Conservation (phyloP, 225 moss, liverwort and hornwort genomes). For the Rhytidiadelphus loreus region DNA sequence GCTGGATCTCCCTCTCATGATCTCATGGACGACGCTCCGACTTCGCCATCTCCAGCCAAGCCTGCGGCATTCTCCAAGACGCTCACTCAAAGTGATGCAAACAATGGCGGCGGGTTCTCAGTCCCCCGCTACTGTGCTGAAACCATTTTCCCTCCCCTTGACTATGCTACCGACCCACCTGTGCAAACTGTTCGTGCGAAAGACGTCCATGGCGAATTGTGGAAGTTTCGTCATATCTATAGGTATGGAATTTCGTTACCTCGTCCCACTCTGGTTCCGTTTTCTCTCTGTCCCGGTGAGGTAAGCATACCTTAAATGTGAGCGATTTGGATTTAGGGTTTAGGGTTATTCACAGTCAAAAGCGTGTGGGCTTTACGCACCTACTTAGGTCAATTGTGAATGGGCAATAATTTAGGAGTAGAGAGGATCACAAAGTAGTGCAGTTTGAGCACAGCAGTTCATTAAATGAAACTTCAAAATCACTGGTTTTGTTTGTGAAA, state of each 20-base stretch:
- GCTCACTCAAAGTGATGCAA: constrained; percentile 79
- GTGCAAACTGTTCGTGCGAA: constrained; percentile 77
- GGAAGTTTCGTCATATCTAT: constrained; percentile 87
- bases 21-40: constrained; percentile 5
- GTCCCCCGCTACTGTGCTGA: constrained; percentile 83
- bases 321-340: background rate
- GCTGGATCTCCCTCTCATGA: constrained; percentile 15
- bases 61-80: constrained; percentile 78
- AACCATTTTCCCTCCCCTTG: constrained; percentile 78
- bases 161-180: constrained; percentile 68
- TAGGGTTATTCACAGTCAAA: background rate
- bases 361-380: background rate
- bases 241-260: background rate
- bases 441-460: background rate
- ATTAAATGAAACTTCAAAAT: background rate
- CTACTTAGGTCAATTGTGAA: background rate
- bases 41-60: constrained; percentile 57
- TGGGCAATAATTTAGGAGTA: background rate
- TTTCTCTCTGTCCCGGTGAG: background rate
- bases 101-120: constrained; percentile 86
- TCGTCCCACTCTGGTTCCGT: background rate
- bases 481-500: background rate
- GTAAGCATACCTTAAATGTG: background rate
- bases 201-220: constrained; percentile 72
- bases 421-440: background rate